Percentiles rank a stretch among this genome's conserved stretches.
Evolutionary conservation across 805 yeast genomes (phyloP).

Genomic region (Ogataea degrootiae): DNA sequence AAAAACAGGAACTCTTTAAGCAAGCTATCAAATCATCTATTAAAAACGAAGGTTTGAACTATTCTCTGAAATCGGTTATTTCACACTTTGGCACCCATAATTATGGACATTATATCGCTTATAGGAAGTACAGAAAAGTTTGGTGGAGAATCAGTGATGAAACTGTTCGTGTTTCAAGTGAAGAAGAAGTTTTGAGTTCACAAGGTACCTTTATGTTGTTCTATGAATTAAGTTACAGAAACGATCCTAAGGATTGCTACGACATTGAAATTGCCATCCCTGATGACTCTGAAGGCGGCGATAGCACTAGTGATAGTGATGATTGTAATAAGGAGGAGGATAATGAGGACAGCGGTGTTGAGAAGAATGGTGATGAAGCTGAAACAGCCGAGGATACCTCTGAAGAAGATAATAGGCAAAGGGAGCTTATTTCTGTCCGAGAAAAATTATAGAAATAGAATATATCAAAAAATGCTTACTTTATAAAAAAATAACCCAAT

Average conservation of each 20-base stretch:
- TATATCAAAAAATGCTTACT: not conserved
- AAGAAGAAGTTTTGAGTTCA: slow-evolving; percentile 70
- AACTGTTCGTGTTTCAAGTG: slow-evolving; percentile 73
- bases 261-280: slow-evolving; percentile 17
- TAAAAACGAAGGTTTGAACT: slow-evolving; percentile 43
- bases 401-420: slow-evolving; percentile 17
- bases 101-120: slow-evolving; percentile 95
- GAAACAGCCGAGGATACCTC: not conserved
- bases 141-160: slow-evolving; percentile 98
- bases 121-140: slow-evolving; percentile 69
- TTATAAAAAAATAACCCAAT: no score
- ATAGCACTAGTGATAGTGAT: not conserved
- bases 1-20: not conserved
- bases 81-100: slow-evolving; percentile 95
- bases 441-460: slow-evolving; percentile 10
- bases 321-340: not conserved
- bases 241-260: slow-evolving; percentile 29
- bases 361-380: not conserved
- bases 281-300: slow-evolving; percentile 6
- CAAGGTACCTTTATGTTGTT: slow-evolving; percentile 93
- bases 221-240: slow-evolving; percentile 50
- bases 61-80: slow-evolving; percentile 77
- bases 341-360: not conserved
- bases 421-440: slow-evolving; percentile 17
- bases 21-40: slow-evolving; percentile 5